Evolutionary conservation across 2,329 filamentous ascomycete genomes (phyloP).

Genomic region (Paraphaeosphaeria sporulosa): DNA sequence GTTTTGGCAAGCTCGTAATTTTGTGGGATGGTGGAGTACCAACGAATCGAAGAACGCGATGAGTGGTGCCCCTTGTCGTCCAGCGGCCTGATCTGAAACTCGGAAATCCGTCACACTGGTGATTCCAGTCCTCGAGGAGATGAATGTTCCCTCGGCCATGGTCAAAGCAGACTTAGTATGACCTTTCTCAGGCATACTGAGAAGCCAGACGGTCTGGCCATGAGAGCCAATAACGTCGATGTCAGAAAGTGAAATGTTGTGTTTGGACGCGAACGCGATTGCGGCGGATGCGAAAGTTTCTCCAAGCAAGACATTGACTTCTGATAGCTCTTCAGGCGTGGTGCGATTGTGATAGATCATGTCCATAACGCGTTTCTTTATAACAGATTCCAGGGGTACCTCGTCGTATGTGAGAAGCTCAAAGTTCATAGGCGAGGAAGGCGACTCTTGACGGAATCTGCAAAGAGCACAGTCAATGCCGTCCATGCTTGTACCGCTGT

Average conservation of each 20-base stretch:
- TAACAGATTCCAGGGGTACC: constrained; percentile 59
- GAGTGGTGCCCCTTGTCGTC: constrained; percentile 65
- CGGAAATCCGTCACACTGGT: constrained; percentile 67
- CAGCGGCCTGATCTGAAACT: constrained; percentile 64
- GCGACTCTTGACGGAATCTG: constrained; percentile 61
- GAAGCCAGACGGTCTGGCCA: constrained; percentile 67
- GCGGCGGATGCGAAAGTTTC: constrained; percentile 64
- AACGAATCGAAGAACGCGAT: constrained; percentile 67
- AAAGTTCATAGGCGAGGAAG: constrained; percentile 63
- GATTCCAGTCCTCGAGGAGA: constrained; percentile 63
- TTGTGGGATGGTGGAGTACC: constrained; percentile 63
- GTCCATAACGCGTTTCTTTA: constrained; percentile 66
- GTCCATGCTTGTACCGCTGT: constrained; percentile 64
- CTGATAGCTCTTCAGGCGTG: constrained; percentile 63
- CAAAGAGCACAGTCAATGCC: constrained; percentile 67
- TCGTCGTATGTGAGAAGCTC: constrained; percentile 66
- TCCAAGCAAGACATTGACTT: constrained; percentile 66
- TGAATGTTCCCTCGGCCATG: constrained; percentile 64
- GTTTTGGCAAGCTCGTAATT: constrained; percentile 66
- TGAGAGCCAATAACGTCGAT: constrained; percentile 66
- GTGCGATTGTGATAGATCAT: constrained; percentile 66
- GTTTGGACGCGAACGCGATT: constrained; percentile 56
- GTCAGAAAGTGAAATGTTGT: constrained; percentile 52
- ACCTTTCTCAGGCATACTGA: constrained; percentile 26
- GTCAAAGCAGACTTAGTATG: constrained; percentile 55